A percentile compares a stretch with the other conserved stretches of the same genome.
Evolutionary conservation across 306 rosid genomes (phyloP).

Genomic region (Prunus fruticosa): DNA sequence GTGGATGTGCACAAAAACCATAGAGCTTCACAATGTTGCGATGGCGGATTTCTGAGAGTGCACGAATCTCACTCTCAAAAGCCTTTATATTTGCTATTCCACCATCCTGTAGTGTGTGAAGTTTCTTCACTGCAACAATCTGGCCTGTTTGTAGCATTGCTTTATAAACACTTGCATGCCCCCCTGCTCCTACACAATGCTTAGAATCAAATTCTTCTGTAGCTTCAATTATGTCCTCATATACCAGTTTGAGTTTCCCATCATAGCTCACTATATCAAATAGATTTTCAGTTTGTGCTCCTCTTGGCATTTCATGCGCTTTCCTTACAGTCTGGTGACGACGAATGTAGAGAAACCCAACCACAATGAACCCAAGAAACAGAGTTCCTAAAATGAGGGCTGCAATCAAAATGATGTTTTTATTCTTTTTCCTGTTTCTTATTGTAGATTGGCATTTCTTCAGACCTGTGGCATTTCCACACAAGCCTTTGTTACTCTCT

Average conservation of each 20-base stretch:
- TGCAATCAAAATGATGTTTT: not conserved
- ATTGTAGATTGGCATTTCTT: not conserved
- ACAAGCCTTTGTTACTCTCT: conserved; percentile 16
- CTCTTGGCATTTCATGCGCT: too few species aligned
- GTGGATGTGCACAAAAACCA: conserved; percentile 17
- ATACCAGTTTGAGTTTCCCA: conserved; percentile 10
- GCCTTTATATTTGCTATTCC: not conserved
- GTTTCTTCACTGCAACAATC: conserved; percentile 24
- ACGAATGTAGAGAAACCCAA: not conserved
- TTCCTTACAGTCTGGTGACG: too few species aligned
- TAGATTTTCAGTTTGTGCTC: not conserved
- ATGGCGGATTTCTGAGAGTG: conserved; percentile 9
- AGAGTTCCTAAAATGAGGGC: not conserved
- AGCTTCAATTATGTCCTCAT: conserved; percentile 17
- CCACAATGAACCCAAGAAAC: not conserved
- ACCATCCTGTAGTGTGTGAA: conserved; percentile 9
- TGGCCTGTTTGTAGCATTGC: conserved; percentile 17
- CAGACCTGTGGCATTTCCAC: conserved; percentile 17
- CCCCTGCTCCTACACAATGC: conserved; percentile 24
- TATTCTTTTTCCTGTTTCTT: not conserved
- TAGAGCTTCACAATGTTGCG: conserved; percentile 19
- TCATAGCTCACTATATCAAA: conserved; percentile 21
- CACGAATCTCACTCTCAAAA: conserved; percentile 19
- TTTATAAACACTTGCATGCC: conserved; percentile 23
- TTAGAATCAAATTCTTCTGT: conserved; percentile 14